These are phyloP conservation scores for Vitis amurensis DNA, from an alignment of 164 flowering plant genomes.

Conservation along the genomic window DNA sequence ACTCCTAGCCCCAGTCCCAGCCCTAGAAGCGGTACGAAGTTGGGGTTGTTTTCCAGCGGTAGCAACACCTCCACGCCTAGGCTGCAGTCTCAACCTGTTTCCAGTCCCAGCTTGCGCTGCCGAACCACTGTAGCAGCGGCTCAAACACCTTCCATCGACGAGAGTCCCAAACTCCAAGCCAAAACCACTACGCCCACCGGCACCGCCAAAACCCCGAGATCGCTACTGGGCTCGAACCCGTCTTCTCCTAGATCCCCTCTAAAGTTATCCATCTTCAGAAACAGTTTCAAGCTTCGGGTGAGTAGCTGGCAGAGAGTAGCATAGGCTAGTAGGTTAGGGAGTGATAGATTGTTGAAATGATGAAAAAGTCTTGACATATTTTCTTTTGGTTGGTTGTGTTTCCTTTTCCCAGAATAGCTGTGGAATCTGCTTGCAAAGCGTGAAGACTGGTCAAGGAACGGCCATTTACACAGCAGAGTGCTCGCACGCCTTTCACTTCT, in stretches of 20 bases:
- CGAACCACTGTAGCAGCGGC: conserved; percentile 18
- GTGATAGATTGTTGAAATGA: too few relatives aligned
- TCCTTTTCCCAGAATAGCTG: conserved; percentile 63
- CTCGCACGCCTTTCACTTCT: conserved; percentile 84
- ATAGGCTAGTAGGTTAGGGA: too few relatives aligned
- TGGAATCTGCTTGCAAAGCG: conserved; percentile 80
- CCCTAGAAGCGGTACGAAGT: conserved; percentile 42
- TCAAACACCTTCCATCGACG: conserved; percentile 14
- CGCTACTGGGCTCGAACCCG: conserved; percentile 40
- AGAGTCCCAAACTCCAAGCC: conserved; percentile 58
- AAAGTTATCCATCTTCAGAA: conserved; percentile 67
- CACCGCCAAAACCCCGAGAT: conserved; percentile 31
- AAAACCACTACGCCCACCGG: conserved; percentile 31
- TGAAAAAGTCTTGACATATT: neutral
- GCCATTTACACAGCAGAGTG: conserved; percentile 96
- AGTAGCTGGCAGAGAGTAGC: conserved; percentile 10
- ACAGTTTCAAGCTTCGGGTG: conserved; percentile 74
- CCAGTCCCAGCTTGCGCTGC: conserved; percentile 33
- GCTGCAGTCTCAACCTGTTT: conserved; percentile 31
- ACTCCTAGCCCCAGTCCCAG: conserved; percentile 35
- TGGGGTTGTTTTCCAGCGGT: conserved; percentile 48
- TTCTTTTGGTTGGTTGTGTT: neutral
- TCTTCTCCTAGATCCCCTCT: conserved; percentile 82
- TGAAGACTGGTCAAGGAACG: conserved; percentile 84
- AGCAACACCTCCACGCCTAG: conserved; percentile 77